phyloP scores from a whole-genome alignment of 2,329 filamentous ascomycete species.

The Cordyceps militaris region DNA sequence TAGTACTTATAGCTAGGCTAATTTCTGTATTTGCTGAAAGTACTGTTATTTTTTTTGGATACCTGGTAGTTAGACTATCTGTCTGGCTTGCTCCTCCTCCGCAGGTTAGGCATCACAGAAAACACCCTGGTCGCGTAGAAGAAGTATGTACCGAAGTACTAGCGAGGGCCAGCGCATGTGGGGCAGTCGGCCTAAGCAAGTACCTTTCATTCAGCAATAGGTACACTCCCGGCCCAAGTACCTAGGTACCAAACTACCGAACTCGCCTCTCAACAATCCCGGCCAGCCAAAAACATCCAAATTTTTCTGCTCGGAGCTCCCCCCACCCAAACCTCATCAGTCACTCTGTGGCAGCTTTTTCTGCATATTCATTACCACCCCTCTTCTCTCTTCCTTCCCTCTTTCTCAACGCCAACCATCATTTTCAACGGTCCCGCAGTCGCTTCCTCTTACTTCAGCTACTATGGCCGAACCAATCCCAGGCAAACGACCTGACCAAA shows the following conservation, averaged over 20 bases:
- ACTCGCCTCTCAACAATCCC: slow-evolving; percentile 8
- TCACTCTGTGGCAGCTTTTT: slow-evolving; percentile 27
- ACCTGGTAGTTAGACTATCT: too few relatives aligned
- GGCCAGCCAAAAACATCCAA: slow-evolving; percentile 21
- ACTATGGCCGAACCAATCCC: slow-evolving; percentile 58
- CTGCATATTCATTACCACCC: slow-evolving; percentile 24
- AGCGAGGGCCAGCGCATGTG: too few relatives aligned
- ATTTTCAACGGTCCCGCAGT: slow-evolving; percentile 7
- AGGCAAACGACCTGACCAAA: slow-evolving; percentile 52
- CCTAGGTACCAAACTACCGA: background rate
- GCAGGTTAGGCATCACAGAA: too few relatives aligned
- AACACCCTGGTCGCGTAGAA: too few relatives aligned
- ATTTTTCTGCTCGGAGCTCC: slow-evolving; percentile 24
- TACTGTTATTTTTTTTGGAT: too few relatives aligned
- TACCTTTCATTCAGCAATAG: too few relatives aligned
- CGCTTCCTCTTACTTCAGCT: slow-evolving; percentile 23
- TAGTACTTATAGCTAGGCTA: too few relatives aligned
- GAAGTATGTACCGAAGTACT: too few relatives aligned
- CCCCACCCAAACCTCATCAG: slow-evolving; percentile 33
- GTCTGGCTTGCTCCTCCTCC: too few relatives aligned
- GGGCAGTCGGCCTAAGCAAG: too few relatives aligned
- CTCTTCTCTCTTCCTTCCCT: slow-evolving; percentile 18
- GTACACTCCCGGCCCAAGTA: too few relatives aligned
- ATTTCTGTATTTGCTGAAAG: too few relatives aligned
- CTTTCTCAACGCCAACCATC: slow-evolving; percentile 18